Conservation (phyloP, 2,329 filamentous ascomycete genomes). For the Xylogone sp. region DNA sequence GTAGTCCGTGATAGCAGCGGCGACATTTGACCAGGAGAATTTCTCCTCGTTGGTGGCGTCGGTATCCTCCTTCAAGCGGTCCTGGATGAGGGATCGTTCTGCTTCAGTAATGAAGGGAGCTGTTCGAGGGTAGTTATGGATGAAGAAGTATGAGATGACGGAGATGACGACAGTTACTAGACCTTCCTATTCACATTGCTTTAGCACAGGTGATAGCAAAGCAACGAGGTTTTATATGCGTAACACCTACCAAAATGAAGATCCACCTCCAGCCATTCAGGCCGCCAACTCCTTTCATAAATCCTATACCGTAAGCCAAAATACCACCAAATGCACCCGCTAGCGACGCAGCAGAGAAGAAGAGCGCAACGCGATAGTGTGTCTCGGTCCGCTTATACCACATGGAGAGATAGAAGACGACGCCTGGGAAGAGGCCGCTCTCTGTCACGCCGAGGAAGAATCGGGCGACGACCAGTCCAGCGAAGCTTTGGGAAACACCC, state of each 20-base stretch:
- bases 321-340: slow-evolving; percentile 56
- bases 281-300: slow-evolving; percentile 50
- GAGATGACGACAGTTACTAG: slow-evolving; percentile 50
- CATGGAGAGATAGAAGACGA: slow-evolving; percentile 48
- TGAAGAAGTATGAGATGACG: slow-evolving; percentile 50
- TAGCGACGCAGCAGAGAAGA: slow-evolving; percentile 51
- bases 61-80: slow-evolving; percentile 62
- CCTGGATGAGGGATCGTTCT: slow-evolving; percentile 37
- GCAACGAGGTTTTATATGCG: background rate
- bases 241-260: slow-evolving; percentile 48
- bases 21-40: slow-evolving; percentile 66
- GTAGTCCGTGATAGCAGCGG: slow-evolving; percentile 59
- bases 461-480: slow-evolving; percentile 48
- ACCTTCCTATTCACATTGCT: slow-evolving; percentile 40
- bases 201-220: background rate
- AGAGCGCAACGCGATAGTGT: slow-evolving; percentile 52
- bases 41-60: slow-evolving; percentile 66
- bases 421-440: slow-evolving; percentile 49
- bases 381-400: slow-evolving; percentile 50
- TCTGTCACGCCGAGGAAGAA: slow-evolving; percentile 55
- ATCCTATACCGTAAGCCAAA: slow-evolving; percentile 52
- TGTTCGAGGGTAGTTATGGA: slow-evolving; percentile 61
- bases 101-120: slow-evolving; percentile 53
- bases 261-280: slow-evolving; percentile 54
- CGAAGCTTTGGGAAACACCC: slow-evolving; percentile 45